These are phyloP conservation scores for Rhodotorula glutinis DNA, from an alignment of 1,284 basidiomycete genomes.

Conservation along the genomic window DNA sequence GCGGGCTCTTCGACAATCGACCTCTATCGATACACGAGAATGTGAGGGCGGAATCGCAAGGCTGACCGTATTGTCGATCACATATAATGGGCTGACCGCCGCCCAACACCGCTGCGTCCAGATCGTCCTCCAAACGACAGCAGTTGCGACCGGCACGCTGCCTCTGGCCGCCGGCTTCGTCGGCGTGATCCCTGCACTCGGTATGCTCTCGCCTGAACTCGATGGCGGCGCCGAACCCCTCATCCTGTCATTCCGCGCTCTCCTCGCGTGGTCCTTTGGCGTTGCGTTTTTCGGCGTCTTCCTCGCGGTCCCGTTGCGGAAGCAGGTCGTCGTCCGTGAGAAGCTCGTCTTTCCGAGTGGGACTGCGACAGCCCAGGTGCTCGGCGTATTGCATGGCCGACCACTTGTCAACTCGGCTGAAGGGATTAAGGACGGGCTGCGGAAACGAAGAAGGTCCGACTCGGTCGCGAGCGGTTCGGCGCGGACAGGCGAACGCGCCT, in stretches of 20 bases:
- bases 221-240: constrained; percentile 73
- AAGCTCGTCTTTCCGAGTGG: constrained; percentile 90
- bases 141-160: constrained; percentile 78
- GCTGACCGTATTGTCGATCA: neutral
- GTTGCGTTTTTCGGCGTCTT: constrained; percentile 95
- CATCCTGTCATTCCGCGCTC: constrained; percentile 64
- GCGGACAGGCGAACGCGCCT: neutral
- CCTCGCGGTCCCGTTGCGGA: constrained; percentile 84
- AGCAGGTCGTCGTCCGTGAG: constrained; percentile 93
- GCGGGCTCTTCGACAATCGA: constrained; percentile 52
- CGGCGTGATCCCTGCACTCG: constrained; percentile 86
- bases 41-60: constrained; percentile 43
- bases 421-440: neutral
- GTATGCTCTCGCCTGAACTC: constrained; percentile 65
- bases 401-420: constrained; percentile 51
- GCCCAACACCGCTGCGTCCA: constrained; percentile 3
- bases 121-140: constrained; percentile 86
- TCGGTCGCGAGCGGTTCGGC: neutral
- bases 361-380: constrained; percentile 90
- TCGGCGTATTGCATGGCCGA: constrained; percentile 79
- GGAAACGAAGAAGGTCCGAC: neutral
- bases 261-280: constrained; percentile 77
- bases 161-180: constrained; percentile 92
- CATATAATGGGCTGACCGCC: too few species aligned
- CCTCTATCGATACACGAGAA: constrained; percentile 84